Evolutionary conservation across 225 moss, liverwort and hornwort species (phyloP).

Genomic region (Pseudisothecium myosuroides): DNA sequence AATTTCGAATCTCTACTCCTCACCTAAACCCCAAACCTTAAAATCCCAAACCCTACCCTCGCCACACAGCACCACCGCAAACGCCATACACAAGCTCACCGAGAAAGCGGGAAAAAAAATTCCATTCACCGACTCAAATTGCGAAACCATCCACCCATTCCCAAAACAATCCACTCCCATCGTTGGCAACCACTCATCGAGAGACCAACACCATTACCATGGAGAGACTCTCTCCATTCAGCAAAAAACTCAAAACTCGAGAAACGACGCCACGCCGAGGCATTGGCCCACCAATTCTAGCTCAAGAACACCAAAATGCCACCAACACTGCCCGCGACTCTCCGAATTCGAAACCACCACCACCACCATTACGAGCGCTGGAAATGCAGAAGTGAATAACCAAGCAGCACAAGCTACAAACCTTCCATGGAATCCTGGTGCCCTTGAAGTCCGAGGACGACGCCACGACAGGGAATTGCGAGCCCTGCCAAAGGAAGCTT

Average conservation of each 20-base stretch:
- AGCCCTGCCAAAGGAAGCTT: no score
- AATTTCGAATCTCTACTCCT: neutral
- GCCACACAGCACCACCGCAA: neutral
- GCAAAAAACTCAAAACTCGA: no score
- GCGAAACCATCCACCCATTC: neutral
- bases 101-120: neutral
- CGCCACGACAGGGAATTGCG: neutral
- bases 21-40: neutral
- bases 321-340: neutral
- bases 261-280: neutral
- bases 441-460: neutral
- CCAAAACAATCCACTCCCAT: neutral
- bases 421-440: neutral
- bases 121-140: neutral
- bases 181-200: neutral
- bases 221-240: neutral
- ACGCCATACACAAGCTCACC: neutral
- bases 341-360: neutral
- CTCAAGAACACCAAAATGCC: neutral
- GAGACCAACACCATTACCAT: neutral
- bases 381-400: neutral
- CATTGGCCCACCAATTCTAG: neutral
- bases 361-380: neutral
- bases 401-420: neutral
- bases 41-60: slow-evolving; percentile 2